Conservation (phyloP, 1,284 basidiomycete genomes). For the Sanghuangporus baumii region DNA sequence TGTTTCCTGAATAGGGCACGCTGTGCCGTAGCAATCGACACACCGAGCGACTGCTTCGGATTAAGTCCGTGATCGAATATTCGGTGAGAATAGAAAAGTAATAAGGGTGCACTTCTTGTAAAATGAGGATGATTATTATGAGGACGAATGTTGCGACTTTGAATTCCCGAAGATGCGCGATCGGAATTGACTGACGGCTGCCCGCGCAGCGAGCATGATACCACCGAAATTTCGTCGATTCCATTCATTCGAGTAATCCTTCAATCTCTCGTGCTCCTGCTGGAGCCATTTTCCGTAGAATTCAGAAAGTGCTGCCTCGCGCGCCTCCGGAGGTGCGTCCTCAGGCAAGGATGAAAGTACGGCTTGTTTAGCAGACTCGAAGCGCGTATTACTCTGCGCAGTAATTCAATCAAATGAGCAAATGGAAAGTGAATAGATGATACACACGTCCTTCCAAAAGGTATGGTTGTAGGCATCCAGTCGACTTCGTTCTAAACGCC, state of each 20-base stretch:
- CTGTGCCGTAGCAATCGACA: background rate
- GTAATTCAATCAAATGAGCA: background rate
- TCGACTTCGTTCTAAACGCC: slow-evolving; percentile 60
- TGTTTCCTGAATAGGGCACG: background rate
- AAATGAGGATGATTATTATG: background rate
- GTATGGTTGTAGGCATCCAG: slow-evolving; percentile 66
- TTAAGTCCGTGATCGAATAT: background rate
- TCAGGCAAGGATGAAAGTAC: slow-evolving; percentile 52
- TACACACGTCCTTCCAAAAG: slow-evolving; percentile 71
- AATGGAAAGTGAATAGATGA: background rate
- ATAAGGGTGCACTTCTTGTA: background rate
- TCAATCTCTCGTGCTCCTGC: slow-evolving; percentile 54
- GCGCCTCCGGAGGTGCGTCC: slow-evolving; percentile 42
- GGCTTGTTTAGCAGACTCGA: slow-evolving; percentile 56
- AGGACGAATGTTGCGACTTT: background rate
- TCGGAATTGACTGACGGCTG: slow-evolving; percentile 40
- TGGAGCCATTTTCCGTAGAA: slow-evolving; percentile 69
- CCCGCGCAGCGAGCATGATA: slow-evolving; percentile 47
- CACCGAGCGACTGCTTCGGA: background rate
- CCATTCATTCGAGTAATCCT: slow-evolving; percentile 59
- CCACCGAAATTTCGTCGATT: slow-evolving; percentile 49
- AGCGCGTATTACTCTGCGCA: slow-evolving; percentile 66
- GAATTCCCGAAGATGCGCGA: slow-evolving; percentile 16
- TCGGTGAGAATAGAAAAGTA: slow-evolving; percentile 1
- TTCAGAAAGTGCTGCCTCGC: slow-evolving; percentile 58